Conservation (phyloP, 192 early-diverging fungal species). For the Entophlyctis luteolus region DNA sequence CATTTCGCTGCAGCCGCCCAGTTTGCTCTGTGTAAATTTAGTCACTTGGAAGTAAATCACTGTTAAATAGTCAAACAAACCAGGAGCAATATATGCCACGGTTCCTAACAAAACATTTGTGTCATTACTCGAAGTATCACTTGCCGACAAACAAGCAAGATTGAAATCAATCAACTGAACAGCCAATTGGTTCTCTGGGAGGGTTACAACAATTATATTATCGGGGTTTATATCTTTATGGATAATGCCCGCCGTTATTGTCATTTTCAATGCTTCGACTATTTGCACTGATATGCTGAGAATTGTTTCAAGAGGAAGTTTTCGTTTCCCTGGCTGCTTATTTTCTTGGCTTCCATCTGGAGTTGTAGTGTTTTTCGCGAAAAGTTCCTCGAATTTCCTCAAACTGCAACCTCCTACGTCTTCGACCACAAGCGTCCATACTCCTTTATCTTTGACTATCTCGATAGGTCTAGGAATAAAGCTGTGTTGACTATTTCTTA, state of each 20-base stretch:
- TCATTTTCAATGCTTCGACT: constrained; percentile 38
- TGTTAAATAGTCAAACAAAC: not conserved
- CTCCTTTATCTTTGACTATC: constrained; percentile 29
- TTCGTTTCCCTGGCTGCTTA: not conserved
- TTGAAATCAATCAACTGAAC: constrained; percentile 51
- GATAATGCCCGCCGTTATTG: constrained; percentile 39
- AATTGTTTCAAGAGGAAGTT: constrained; percentile 32
- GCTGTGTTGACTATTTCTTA: not conserved
- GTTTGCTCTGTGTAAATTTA: constrained; percentile 45
- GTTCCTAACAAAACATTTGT: constrained; percentile 39
- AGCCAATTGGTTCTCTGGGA: constrained; percentile 13
- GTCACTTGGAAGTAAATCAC: constrained; percentile 4
- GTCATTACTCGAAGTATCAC: constrained; percentile 15
- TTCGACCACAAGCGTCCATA: constrained; percentile 34
- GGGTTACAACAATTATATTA: constrained; percentile 37
- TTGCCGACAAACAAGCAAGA: constrained; percentile 18
- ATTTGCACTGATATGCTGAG: constrained; percentile 41
- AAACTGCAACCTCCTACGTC: constrained; percentile 39
- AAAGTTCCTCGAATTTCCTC: constrained; percentile 26
- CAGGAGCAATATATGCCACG: constrained; percentile 47
- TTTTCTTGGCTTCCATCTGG: not conserved
- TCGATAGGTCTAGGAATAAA: constrained; percentile 34
- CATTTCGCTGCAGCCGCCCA: constrained; percentile 36
- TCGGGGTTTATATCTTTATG: constrained; percentile 54
- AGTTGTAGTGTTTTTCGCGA: no score